These are phyloP conservation scores for Clausena lansium DNA, from an alignment of 345 rosid species.

Conservation along the genomic window DNA sequence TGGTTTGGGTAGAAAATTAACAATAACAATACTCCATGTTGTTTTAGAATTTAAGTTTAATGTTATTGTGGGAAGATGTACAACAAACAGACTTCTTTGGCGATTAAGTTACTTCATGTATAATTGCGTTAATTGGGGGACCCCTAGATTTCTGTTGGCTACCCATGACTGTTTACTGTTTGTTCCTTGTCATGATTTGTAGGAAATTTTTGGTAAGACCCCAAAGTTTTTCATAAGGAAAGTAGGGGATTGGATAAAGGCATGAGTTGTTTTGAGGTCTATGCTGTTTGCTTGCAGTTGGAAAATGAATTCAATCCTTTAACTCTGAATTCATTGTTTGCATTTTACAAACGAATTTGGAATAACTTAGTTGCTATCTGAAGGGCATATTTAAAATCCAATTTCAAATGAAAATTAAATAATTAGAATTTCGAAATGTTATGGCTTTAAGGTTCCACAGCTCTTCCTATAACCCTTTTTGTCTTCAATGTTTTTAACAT, in stretches of 20 bases:
- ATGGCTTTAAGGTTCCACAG: background rate
- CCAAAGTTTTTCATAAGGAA: background rate
- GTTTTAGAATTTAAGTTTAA: too few species aligned
- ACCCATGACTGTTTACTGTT: too few species aligned
- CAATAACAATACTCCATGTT: background rate
- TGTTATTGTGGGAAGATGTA: background rate
- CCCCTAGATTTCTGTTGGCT: too few species aligned
- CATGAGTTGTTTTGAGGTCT: background rate
- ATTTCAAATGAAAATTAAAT: background rate
- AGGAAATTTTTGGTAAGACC: too few species aligned
- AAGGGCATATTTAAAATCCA: background rate
- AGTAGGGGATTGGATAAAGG: background rate
- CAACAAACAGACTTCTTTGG: too few species aligned
- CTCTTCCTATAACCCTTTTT: background rate
- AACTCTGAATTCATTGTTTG: background rate
- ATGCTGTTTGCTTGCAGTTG: background rate
- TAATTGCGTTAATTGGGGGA: too few species aligned
- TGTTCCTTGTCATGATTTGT: too few species aligned
- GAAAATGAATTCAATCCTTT: too few species aligned
- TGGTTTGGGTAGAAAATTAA: background rate
- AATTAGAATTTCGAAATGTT: background rate
- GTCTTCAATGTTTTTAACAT: background rate
- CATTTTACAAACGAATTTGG: background rate
- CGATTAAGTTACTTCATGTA: too few species aligned
- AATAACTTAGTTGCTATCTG: background rate